Conservation (phyloP, 805 yeast genomes). For the Naumovozyma castellii region DNA sequence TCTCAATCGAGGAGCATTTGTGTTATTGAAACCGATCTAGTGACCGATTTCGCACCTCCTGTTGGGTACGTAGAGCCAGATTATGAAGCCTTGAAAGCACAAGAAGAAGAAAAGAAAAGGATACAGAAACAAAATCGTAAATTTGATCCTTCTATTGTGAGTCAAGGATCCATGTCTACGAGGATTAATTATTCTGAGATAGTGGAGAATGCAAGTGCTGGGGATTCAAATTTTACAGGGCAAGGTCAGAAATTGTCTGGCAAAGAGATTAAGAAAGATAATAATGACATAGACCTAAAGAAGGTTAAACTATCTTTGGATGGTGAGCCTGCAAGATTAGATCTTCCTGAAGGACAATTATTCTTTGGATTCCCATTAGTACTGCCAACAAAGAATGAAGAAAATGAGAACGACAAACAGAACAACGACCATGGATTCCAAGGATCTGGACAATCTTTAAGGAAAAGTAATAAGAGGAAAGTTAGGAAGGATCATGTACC, state of each 20-base stretch:
- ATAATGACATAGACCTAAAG: slow-evolving; percentile 13
- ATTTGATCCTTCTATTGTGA: slow-evolving; percentile 27
- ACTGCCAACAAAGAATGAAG: slow-evolving; percentile 34
- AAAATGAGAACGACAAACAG: slow-evolving; percentile 22
- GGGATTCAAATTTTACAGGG: slow-evolving; percentile 39
- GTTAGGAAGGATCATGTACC: slow-evolving; percentile 45
- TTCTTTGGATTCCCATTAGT: slow-evolving; percentile 86
- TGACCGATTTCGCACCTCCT: slow-evolving; percentile 97
- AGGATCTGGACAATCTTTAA: slow-evolving; percentile 70
- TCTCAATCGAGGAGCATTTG: slow-evolving; percentile 60
- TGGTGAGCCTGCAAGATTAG: slow-evolving; percentile 63
- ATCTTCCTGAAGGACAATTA: slow-evolving; percentile 73
- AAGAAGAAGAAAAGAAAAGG: slow-evolving; percentile 21
- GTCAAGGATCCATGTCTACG: slow-evolving; percentile 69
- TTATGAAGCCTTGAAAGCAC: slow-evolving; percentile 31
- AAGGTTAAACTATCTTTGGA: slow-evolving; percentile 40
- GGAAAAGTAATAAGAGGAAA: slow-evolving; percentile 63
- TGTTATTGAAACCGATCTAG: slow-evolving; percentile 93
- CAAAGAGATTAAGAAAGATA: slow-evolving; percentile 19
- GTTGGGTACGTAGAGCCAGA: slow-evolving; percentile 96
- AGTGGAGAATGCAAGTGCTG: slow-evolving; percentile 35
- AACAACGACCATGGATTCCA: slow-evolving; percentile 27
- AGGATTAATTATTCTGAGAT: slow-evolving; percentile 48
- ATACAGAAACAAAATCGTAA: slow-evolving; percentile 28
- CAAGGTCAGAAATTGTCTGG: slow-evolving; percentile 68